These are phyloP conservation scores for Microbotryum lychnidis-dioicae DNA, from an alignment of 1,284 basidiomycete genomes.

Conservation along the genomic window DNA sequence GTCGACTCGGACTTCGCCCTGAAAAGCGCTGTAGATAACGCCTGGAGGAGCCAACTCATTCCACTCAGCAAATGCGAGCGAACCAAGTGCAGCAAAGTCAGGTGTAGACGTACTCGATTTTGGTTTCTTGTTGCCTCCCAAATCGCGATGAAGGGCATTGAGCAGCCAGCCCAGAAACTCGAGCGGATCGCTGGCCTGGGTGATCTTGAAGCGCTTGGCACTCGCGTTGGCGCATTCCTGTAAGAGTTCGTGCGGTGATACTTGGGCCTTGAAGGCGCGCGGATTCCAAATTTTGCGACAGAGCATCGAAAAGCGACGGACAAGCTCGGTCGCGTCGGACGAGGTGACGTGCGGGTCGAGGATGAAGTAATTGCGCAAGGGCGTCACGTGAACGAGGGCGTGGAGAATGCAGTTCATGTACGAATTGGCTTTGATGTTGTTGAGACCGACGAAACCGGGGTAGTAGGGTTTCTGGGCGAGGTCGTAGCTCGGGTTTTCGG, in stretches of 20 bases:
- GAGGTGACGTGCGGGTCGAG: slow-evolving; percentile 20
- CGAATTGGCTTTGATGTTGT: slow-evolving; percentile 95
- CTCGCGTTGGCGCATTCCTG: slow-evolving; percentile 89
- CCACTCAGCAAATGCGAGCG: not conserved
- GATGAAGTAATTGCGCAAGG: slow-evolving; percentile 72
- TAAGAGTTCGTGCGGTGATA: slow-evolving; percentile 93
- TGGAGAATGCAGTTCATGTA: slow-evolving; percentile 97
- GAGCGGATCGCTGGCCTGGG: slow-evolving; percentile 88
- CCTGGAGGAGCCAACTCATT: slow-evolving; percentile 40
- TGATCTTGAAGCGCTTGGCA: slow-evolving; percentile 79
- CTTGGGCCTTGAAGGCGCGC: slow-evolving; percentile 90
- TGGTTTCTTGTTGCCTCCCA: slow-evolving; percentile 78
- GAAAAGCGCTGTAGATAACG: slow-evolving; percentile 86
- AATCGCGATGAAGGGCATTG: slow-evolving; percentile 82
- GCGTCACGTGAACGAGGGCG: slow-evolving; percentile 79
- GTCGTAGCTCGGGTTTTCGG: slow-evolving; percentile 57
- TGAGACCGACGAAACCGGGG: slow-evolving; percentile 90
- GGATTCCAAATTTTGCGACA: slow-evolving; percentile 96
- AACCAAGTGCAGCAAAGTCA: not conserved
- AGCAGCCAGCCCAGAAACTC: slow-evolving; percentile 95
- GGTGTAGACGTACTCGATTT: slow-evolving; percentile 56
- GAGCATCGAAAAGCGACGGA: slow-evolving; percentile 65
- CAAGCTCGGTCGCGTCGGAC: slow-evolving; percentile 54
- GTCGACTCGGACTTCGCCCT: slow-evolving; percentile 86
- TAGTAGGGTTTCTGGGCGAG: slow-evolving; percentile 71